phyloP scores from a whole-genome alignment of 352 stramenopile genomes.

The Elongisporangium undulatum region DNA sequence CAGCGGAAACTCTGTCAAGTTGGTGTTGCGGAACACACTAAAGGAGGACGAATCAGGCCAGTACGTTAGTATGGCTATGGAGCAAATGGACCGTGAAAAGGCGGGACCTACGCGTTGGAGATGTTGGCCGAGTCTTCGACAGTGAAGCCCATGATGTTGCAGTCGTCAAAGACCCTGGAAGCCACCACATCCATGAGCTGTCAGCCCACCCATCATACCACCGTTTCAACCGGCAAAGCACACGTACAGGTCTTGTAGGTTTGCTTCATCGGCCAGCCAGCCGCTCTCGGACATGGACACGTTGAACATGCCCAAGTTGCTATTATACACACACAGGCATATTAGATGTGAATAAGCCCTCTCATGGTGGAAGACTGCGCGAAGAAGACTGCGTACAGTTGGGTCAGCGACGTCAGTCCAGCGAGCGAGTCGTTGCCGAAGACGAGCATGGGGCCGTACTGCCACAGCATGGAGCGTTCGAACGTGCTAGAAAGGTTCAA shows the following conservation, averaged over 20 bases:
- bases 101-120: constrained; percentile 24
- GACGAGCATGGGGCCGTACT: constrained; percentile 13
- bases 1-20: constrained; percentile 35
- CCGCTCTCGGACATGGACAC: constrained; percentile 25
- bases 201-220: too few relatives aligned
- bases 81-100: not conserved
- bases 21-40: constrained; percentile 35
- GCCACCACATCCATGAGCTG: not conserved
- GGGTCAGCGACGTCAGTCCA: constrained; percentile 21
- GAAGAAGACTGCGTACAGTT: constrained; percentile 11
- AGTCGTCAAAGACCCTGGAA: constrained; percentile 38
- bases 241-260: constrained; percentile 35
- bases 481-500: constrained; percentile 5
- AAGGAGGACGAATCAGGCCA: not conserved
- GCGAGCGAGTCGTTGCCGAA: constrained; percentile 11
- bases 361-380: not conserved
- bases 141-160: constrained; percentile 30
- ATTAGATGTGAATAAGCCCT: not conserved
- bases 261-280: constrained; percentile 25
- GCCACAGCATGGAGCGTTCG: constrained; percentile 5
- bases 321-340: constrained; percentile 2
- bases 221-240: not conserved
- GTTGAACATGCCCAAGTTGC: constrained; percentile 33
- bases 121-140: constrained; percentile 25
- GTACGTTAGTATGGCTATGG: not conserved